These are phyloP conservation scores for Populus ilicifolia DNA, from an alignment of 345 rosid genomes.

Conservation along the genomic window DNA sequence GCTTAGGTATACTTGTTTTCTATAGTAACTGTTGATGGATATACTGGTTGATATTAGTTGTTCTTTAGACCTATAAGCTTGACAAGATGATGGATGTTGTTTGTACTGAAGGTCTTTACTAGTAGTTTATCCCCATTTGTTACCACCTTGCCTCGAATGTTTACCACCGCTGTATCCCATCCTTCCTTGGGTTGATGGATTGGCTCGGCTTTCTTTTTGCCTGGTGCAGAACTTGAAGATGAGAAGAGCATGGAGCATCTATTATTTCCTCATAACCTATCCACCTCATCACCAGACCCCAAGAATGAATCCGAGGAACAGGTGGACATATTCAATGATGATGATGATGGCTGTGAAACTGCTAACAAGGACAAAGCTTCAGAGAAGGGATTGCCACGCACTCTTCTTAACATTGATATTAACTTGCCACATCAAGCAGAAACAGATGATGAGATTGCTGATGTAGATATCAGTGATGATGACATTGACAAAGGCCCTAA, in stretches of 20 bases:
- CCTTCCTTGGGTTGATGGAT: background rate
- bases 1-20: slow-evolving; percentile 33
- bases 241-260: slow-evolving; percentile 21
- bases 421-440: slow-evolving; percentile 28
- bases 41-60: background rate
- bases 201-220: background rate
- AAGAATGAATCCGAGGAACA: slow-evolving; percentile 44
- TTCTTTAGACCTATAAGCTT: background rate
- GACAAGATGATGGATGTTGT: background rate
- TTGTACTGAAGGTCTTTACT: no score
- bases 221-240: slow-evolving; percentile 30
- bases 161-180: background rate
- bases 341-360: slow-evolving; percentile 19
- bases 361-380: slow-evolving; percentile 20
- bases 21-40: background rate
- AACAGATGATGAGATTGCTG: slow-evolving; percentile 39
- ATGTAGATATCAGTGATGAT: slow-evolving; percentile 36
- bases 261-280: slow-evolving; percentile 15
- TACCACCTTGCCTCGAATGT: background rate
- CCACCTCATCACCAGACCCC: slow-evolving; percentile 21
- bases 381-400: slow-evolving; percentile 24
- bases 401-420: slow-evolving; percentile 48
- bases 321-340: slow-evolving; percentile 38
- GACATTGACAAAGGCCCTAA: slow-evolving; percentile 21
- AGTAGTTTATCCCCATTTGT: no score